Conservation (phyloP, 2,329 filamentous ascomycete species). For the Fusarium algeriense region DNA sequence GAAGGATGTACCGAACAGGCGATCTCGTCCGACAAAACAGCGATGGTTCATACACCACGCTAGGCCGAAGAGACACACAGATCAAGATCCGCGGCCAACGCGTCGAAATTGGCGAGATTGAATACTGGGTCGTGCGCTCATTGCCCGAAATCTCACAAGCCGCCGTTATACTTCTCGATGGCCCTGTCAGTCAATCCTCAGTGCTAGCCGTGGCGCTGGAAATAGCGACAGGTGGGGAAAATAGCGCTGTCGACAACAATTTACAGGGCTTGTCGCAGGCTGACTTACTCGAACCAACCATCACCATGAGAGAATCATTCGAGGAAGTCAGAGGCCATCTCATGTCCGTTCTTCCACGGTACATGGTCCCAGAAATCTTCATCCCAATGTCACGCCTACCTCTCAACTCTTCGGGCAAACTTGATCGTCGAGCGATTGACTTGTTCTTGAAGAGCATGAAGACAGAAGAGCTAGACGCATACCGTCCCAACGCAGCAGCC, state of each 20-base stretch:
- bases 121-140: conserved; percentile 9
- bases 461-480: neutral
- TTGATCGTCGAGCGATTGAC: neutral
- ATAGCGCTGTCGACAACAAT: neutral
- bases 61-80: neutral
- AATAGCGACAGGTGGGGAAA: neutral
- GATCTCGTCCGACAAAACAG: conserved; percentile 8
- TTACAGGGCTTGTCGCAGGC: neutral
- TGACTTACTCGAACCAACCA: neutral
- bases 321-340: neutral
- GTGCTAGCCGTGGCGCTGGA: neutral
- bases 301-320: neutral
- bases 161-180: neutral
- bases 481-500: neutral
- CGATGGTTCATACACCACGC: neutral
- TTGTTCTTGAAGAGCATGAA: neutral
- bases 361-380: conserved; percentile 6
- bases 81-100: conserved; percentile 7
- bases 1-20: conserved; percentile 9
- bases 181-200: neutral
- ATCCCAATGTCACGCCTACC: neutral
- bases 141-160: neutral
- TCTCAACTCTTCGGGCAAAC: neutral
- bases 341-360: neutral
- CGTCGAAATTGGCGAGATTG: conserved; percentile 6